Conservation (phyloP, 352 stramenopile species). For the Pilasporangium apinafurcum region DNA sequence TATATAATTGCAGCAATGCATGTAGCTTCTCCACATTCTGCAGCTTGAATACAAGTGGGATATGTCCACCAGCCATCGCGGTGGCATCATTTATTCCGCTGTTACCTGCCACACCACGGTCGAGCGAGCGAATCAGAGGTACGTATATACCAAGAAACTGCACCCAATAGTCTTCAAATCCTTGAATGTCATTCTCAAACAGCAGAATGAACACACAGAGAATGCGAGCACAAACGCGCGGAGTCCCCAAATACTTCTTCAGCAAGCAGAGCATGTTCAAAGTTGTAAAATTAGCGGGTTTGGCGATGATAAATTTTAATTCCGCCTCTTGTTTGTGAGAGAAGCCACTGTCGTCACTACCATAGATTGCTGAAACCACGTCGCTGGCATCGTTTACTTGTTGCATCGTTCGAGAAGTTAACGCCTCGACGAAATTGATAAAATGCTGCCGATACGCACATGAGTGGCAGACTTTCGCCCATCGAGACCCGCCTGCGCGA, state of each 20-base stretch:
- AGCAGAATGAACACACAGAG: constrained; percentile 25
- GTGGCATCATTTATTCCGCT: too few relatives aligned
- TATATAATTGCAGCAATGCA: constrained; percentile 18
- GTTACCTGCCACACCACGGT: too few relatives aligned
- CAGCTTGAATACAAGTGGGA: too few relatives aligned
- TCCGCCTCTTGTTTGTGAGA: constrained; percentile 13
- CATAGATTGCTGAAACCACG: too few relatives aligned
- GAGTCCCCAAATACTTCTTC: constrained; percentile 18
- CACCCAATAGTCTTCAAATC: constrained; percentile 19
- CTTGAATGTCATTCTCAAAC: constrained; percentile 12
- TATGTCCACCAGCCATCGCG: too few relatives aligned
- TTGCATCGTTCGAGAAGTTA: constrained; percentile 9
- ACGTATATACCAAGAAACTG: constrained; percentile 22
- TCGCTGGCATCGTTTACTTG: constrained; percentile 3
- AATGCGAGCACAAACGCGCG: constrained; percentile 18
- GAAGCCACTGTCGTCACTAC: too few relatives aligned
- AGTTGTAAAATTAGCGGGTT: constrained; percentile 15
- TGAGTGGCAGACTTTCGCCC: constrained; percentile 12
- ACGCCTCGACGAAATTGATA: constrained; percentile 16
- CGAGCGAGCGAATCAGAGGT: constrained; percentile 13
- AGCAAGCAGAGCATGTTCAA: constrained; percentile 27
- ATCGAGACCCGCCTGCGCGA: neutral
- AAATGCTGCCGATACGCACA: constrained; percentile 24
- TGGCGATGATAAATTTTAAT: constrained; percentile 13
- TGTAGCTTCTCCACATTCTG: constrained; percentile 12